phyloP scores from a whole-genome alignment of 225 moss, liverwort and hornwort genomes.

The Straminergon stramineum region DNA sequence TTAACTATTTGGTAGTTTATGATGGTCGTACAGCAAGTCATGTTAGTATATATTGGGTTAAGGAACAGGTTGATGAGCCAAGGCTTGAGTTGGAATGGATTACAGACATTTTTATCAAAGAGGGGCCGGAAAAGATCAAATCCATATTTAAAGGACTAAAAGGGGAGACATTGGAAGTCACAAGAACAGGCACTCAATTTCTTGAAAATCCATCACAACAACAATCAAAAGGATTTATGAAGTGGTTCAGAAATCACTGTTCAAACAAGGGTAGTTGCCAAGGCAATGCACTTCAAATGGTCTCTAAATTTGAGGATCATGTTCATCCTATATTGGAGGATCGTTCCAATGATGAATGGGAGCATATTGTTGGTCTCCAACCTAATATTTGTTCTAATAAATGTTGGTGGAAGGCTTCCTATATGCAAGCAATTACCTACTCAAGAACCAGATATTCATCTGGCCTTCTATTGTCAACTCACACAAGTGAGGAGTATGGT shows the following conservation, averaged over 20 bases:
- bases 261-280: background rate
- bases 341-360: background rate
- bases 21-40: background rate
- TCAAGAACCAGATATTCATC: background rate
- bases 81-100: background rate
- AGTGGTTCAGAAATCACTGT: background rate
- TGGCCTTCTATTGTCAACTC: background rate
- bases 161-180: background rate
- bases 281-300: accelerated
- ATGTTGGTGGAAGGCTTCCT: background rate
- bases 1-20: background rate
- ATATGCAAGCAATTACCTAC: background rate
- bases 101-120: background rate
- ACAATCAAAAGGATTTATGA: background rate
- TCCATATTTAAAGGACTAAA: background rate
- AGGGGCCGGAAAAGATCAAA: background rate
- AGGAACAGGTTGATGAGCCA: accelerated
- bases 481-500: accelerated
- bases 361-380: background rate
- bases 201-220: background rate
- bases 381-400: too few relatives aligned
- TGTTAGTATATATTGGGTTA: background rate
- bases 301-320: background rate
- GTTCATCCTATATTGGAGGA: too few relatives aligned
- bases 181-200: background rate